phyloP scores from a whole-genome alignment of 345 rosid species.

The Eucalyptus cloeziana region DNA sequence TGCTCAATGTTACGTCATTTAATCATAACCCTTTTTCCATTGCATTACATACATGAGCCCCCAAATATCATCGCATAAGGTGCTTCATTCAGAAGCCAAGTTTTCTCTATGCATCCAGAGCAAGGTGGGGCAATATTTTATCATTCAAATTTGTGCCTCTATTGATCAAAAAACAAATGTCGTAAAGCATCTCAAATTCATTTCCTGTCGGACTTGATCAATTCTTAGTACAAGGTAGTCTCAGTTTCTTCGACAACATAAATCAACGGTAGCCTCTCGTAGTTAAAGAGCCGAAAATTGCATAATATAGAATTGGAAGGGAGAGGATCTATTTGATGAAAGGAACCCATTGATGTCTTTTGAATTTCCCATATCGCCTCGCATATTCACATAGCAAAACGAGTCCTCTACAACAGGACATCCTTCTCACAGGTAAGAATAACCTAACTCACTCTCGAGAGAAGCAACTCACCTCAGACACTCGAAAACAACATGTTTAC shows the following conservation, averaged over 20 bases:
- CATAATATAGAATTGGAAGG: neutral
- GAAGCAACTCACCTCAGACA: slow-evolving; percentile 37
- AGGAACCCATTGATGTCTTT: neutral
- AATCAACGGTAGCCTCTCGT: neutral
- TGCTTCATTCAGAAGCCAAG: neutral
- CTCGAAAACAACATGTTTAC: slow-evolving; percentile 38
- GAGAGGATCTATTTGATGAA: slow-evolving; percentile 1
- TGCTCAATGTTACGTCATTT: neutral
- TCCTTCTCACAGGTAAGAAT: slow-evolving; percentile 37
- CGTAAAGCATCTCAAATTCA: neutral
- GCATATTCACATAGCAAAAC: slow-evolving; percentile 56
- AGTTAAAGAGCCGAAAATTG: neutral
- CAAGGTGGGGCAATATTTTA: neutral
- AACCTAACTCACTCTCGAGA: slow-evolving; percentile 29
- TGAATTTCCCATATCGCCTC: slow-evolving; percentile 57
- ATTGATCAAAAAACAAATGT: neutral
- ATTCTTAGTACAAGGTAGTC: neutral
- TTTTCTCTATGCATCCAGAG: neutral
- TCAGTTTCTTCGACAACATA: neutral
- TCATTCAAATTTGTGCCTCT: neutral
- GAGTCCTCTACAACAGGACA: slow-evolving; percentile 56
- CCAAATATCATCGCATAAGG: neutral
- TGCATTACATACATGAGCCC: neutral
- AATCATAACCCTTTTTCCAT: neutral
- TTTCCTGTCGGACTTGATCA: neutral